phyloP scores from a whole-genome alignment of 169 alveolate genomes.

The Pseudocohnilembus persalinus region DNA sequence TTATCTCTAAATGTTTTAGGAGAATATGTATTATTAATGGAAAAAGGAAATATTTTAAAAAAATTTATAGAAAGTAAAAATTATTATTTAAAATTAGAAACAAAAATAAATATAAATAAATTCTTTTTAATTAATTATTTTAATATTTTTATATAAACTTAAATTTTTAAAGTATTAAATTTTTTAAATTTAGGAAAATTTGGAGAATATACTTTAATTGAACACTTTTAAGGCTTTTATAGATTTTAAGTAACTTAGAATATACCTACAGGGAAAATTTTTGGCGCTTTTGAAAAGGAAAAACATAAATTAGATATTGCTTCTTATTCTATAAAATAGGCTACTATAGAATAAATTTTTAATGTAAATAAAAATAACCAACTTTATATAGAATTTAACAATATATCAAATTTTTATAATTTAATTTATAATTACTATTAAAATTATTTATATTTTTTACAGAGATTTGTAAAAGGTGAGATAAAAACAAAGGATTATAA shows the following conservation, averaged over 20 bases:
- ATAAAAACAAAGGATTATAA: background rate
- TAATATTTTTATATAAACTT: too few relatives aligned
- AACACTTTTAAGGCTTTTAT: slow-evolving; percentile 44
- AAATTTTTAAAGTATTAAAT: too few relatives aligned
- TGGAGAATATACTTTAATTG: slow-evolving; percentile 36
- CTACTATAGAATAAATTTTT: slow-evolving; percentile 45
- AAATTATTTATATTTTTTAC: background rate
- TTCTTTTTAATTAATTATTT: too few relatives aligned
- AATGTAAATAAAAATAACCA: background rate
- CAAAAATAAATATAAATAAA: too few relatives aligned
- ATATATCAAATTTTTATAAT: too few relatives aligned
- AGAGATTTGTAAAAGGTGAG: background rate
- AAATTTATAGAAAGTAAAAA: slow-evolving; percentile 22
- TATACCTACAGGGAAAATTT: slow-evolving; percentile 37
- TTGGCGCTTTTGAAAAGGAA: slow-evolving; percentile 39
- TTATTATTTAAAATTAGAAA: background rate
- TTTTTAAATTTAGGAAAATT: slow-evolving; percentile 3
- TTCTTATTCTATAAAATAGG: slow-evolving; percentile 38
- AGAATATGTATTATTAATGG: slow-evolving; percentile 33
- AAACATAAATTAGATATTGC: slow-evolving; percentile 30
- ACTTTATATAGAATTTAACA: too few relatives aligned
- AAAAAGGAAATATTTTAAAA: slow-evolving; percentile 26
- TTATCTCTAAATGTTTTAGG: slow-evolving; percentile 25
- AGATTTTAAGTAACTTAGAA: slow-evolving; percentile 33
- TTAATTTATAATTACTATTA: too few relatives aligned